Base-by-base conservation (phyloP, 1,284 basidiomycete genomes). In the Meira nashicola region DNA sequence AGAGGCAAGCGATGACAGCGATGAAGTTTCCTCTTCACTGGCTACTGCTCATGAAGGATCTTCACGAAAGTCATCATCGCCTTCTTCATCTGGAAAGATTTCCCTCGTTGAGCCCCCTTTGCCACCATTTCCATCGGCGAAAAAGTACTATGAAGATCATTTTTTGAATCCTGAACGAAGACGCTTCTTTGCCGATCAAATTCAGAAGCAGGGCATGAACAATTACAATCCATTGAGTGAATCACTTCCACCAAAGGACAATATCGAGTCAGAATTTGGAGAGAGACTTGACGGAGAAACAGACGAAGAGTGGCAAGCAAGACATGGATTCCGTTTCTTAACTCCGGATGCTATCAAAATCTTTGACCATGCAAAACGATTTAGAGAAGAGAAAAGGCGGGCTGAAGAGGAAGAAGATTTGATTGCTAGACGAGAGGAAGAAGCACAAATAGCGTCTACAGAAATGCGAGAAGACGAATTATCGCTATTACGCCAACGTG, bases 221-320 rank as follows among this genome's bases (percentile, higher is more conserved):
- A n/a, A 40, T 40, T 40, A 40, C 39, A n/a, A 10, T 10, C 10
- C 11, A 15, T 3, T n/a, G 41, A 10, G 4, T 43, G 41, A 43
- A 43, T 43, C 41, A 15, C 41, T 43, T 4, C 41, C 41, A 5
- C n/a, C 3, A 3, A 21, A 43, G 3, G 41, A 43, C 6, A 10
- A 43, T 10, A 43, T 43, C 15, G 41, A 43, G 41, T 43, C 41
- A 4, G 54, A 38, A 21, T 56, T 37, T 25, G 48, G 56, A 21
- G 40, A 57, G 28, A 39, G n/a, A 2, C 46, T 14, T 6, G 19
- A 21, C 10, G 59, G 56, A 49, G 59, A 61, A 21, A 41, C 55
- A 14, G 59, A 58, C 12, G 55, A 51, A 39, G 46, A 51, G 12
- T 61, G 59, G 59, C 59, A 61, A 41, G 33, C 12, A 11, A 54